Conservation (phyloP, 1,284 basidiomycete species). For the Gomphus bonarii region DNA sequence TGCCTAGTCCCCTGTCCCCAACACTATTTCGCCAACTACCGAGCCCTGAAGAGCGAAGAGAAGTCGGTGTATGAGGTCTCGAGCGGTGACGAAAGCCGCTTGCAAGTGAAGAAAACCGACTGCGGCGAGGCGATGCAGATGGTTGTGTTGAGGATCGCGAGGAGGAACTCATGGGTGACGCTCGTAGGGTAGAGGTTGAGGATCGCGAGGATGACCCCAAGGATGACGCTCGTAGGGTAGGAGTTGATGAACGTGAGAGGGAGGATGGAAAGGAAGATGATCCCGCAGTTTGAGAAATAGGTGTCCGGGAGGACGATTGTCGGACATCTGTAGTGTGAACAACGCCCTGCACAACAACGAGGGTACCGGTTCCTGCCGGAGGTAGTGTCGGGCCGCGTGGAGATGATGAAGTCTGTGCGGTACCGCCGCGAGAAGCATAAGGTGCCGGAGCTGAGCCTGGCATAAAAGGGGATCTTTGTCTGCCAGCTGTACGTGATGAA, state of each 20-base stretch:
- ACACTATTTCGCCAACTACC: background rate
- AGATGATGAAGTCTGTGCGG: background rate
- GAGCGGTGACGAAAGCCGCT: slow-evolving; percentile 5
- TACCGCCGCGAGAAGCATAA: background rate
- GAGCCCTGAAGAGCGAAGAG: background rate
- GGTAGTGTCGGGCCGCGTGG: slow-evolving; percentile 36
- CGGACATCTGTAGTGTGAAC: slow-evolving; percentile 64
- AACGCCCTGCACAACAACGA: slow-evolving; percentile 72
- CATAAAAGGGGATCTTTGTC: background rate
- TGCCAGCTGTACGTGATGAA: background rate
- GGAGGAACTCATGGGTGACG: background rate
- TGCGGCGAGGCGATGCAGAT: background rate
- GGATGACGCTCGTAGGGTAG: background rate
- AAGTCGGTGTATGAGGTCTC: slow-evolving; percentile 4
- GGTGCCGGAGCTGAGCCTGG: background rate
- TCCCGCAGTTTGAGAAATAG: background rate
- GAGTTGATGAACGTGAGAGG: slow-evolving; percentile 6
- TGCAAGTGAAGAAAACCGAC: slow-evolving; percentile 7
- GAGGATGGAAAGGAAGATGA: background rate
- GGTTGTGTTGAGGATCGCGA: slow-evolving; percentile 8
- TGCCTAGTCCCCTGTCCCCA: background rate
- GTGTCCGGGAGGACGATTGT: slow-evolving; percentile 18
- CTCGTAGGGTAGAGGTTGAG: background rate
- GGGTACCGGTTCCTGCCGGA: slow-evolving; percentile 48
- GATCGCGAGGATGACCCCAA: slow-evolving; percentile 11